These are phyloP conservation scores for Neltuma alba DNA, from an alignment of 306 rosid species.

Conservation along the genomic window DNA sequence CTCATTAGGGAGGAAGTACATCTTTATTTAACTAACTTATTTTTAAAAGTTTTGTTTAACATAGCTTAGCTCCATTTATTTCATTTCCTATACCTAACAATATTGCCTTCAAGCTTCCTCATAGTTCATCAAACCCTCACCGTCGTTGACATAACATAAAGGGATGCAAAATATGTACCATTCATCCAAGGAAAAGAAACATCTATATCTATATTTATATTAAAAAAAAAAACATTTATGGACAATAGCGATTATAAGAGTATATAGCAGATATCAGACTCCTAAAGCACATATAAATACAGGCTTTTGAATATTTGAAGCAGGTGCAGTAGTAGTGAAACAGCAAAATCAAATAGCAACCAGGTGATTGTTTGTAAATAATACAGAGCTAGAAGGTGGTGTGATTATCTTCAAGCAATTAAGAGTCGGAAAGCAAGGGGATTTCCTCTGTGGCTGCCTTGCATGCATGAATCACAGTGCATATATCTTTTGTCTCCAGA, in stretches of 20 bases:
- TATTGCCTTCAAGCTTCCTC: background rate
- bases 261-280: background rate
- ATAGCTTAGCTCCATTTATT: background rate
- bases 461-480: constrained; percentile 76
- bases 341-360: background rate
- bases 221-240: background rate
- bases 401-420: constrained; percentile 8
- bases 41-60: background rate
- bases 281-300: background rate
- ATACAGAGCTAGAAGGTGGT: background rate
- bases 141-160: background rate
- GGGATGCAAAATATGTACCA: background rate
- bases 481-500: constrained; percentile 68
- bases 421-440: constrained; percentile 42
- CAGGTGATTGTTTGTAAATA: background rate
- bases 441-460: constrained; percentile 13
- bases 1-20: background rate
- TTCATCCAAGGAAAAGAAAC: too few species aligned
- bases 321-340: background rate
- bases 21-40: background rate
- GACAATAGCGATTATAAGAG: background rate
- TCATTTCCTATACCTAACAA: background rate
- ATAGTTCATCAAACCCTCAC: background rate
- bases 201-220: too few species aligned
- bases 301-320: background rate